Percentiles rank a stretch among this genome's conserved stretches.
Evolutionary conservation across 768 basidiomycete genomes (phyloP).

Genomic region (Candolleomyces eurysporus): DNA sequence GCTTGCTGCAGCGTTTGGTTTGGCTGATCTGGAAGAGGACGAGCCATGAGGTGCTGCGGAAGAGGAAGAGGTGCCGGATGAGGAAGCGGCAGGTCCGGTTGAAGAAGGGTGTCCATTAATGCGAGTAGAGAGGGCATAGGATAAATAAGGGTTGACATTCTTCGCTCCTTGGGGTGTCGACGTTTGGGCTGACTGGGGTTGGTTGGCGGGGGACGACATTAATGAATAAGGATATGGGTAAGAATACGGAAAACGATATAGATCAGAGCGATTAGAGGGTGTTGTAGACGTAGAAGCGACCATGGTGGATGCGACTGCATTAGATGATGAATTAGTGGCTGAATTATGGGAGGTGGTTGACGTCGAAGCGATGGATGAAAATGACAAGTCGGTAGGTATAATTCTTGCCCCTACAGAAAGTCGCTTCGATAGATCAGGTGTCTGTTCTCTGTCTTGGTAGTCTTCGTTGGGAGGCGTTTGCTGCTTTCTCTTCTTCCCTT

Average conservation of each 20-base stretch:
- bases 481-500: conserved; percentile 8
- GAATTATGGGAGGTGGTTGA: conserved; percentile 4
- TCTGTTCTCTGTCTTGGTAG: background rate
- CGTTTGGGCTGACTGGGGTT: no score
- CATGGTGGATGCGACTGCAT: background rate
- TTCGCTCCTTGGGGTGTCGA: background rate
- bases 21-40: conserved; percentile 14
- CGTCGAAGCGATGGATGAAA: conserved; percentile 6
- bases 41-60: background rate
- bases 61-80: background rate
- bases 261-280: background rate
- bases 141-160: conserved; percentile 3
- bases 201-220: no score
- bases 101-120: background rate
- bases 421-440: background rate
- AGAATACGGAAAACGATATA: no score
- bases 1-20: background rate
- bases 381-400: background rate
- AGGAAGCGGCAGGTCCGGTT: background rate
- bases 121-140: background rate
- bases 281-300: background rate
- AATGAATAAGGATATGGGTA: no score
- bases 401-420: background rate
- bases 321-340: conserved; percentile 2
- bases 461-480: background rate